A percentile compares a stretch with the other conserved stretches of the same genome.
These are phyloP conservation scores for Pythium aristosporum DNA, from an alignment of 352 stramenopile genomes.

Conservation along the genomic window DNA sequence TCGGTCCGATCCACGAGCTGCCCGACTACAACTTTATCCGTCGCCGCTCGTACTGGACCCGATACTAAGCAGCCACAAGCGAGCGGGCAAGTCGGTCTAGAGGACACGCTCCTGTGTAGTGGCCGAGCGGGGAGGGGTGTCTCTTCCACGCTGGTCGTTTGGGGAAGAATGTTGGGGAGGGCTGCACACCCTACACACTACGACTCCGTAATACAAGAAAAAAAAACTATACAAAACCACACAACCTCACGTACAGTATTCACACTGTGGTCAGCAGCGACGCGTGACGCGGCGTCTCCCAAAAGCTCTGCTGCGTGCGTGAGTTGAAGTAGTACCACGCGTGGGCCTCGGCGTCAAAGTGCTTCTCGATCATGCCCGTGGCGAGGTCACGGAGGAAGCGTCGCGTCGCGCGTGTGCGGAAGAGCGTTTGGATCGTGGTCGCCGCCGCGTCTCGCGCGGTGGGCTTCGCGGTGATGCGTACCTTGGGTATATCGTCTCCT, in stretches of 20 bases:
- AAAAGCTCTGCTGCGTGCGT: conserved; percentile 52
- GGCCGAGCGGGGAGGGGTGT: conserved; percentile 34
- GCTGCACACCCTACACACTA: conserved; percentile 17
- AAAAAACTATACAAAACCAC: conserved; percentile 17
- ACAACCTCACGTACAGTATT: not conserved
- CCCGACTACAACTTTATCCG: conserved; percentile 99
- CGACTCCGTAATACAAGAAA: conserved; percentile 32
- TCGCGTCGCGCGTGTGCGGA: conserved; percentile 33
- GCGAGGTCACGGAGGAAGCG: conserved; percentile 41
- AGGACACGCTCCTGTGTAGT: conserved; percentile 8
- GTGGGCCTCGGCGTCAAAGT: conserved; percentile 39
- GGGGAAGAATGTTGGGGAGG: not conserved
- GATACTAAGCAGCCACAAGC: conserved; percentile 65
- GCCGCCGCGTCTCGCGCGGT: conserved; percentile 18
- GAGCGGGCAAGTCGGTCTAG: conserved; percentile 3
- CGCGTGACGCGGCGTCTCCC: conserved; percentile 40
- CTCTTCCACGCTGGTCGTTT: conserved; percentile 17
- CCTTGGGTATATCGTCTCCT: not conserved
- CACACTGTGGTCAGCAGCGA: conserved; percentile 19
- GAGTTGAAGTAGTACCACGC: conserved; percentile 61
- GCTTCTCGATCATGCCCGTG: conserved; percentile 38
- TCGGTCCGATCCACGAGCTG: conserved; percentile 98
- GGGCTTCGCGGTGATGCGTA: not conserved
- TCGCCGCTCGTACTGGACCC: conserved; percentile 98
- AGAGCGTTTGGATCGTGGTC: conserved; percentile 38